A percentile compares a stretch with the other conserved stretches of the same genome.
phyloP scores from a whole-genome alignment of 1,284 basidiomycete species.

The Apiotrichum montevideense region DNA sequence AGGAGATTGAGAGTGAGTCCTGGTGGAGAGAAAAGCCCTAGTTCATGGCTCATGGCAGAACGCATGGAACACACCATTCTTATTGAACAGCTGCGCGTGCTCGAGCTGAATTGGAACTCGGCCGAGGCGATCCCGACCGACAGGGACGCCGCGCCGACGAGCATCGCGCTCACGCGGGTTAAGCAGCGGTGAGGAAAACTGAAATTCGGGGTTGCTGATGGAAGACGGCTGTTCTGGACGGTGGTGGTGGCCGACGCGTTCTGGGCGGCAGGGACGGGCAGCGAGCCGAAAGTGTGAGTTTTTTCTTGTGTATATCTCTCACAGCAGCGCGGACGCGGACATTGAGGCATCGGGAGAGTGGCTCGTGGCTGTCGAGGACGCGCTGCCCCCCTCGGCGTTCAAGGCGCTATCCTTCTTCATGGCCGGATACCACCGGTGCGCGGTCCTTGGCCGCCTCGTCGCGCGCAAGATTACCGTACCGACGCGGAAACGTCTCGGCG shows the following conservation, averaged over 20 bases:
- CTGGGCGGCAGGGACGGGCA: slow-evolving; percentile 24
- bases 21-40: not conserved
- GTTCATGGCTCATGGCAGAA: slow-evolving; percentile 5
- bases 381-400: slow-evolving; percentile 16
- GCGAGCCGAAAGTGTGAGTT: slow-evolving; percentile 27
- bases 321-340: slow-evolving; percentile 23
- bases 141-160: not conserved
- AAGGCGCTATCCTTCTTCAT: slow-evolving; percentile 24
- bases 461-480: slow-evolving; percentile 21
- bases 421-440: slow-evolving; percentile 17
- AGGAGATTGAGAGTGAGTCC: slow-evolving; percentile 28
- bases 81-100: slow-evolving; percentile 29
- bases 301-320: too few relatives aligned
- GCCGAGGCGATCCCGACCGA: slow-evolving; percentile 2
- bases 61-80: slow-evolving; percentile 26
- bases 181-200: slow-evolving; percentile 17
- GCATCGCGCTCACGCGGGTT: slow-evolving; percentile 15
- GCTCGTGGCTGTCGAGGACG: slow-evolving; percentile 17
- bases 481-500: slow-evolving; percentile 16
- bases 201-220: not conserved
- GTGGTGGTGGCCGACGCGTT: slow-evolving; percentile 29
- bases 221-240: slow-evolving; percentile 31
- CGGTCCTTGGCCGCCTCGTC: slow-evolving; percentile 17
- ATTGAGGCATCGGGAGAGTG: slow-evolving; percentile 23
- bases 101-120: slow-evolving; percentile 27